Evolutionary conservation across 148 eudicot species (phyloP).

Genomic region (Cornus florida): DNA sequence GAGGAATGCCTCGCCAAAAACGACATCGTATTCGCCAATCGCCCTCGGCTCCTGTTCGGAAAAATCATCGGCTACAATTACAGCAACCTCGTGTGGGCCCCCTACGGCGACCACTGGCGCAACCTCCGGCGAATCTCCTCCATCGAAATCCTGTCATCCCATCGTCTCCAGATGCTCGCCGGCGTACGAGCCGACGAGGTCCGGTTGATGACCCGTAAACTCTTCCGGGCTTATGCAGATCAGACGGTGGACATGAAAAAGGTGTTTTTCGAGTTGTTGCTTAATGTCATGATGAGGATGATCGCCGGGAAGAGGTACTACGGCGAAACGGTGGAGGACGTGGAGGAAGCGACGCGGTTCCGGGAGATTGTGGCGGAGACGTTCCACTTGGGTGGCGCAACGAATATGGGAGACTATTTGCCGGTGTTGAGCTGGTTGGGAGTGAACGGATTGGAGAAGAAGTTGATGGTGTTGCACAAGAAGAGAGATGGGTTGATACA

Average conservation of each 20-base stretch:
- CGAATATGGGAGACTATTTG: conserved; percentile 6
- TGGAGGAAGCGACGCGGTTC: not conserved
- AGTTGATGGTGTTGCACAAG: not conserved
- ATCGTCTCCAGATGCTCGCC: conserved; percentile 18
- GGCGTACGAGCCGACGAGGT: conserved; percentile 22
- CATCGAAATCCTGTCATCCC: conserved; percentile 21
- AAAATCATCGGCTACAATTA: conserved; percentile 30
- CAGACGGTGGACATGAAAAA: not conserved
- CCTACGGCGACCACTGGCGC: conserved; percentile 35
- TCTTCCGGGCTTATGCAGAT: not conserved
- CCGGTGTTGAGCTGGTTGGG: conserved; percentile 12
- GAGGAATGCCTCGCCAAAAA: conserved; percentile 33
- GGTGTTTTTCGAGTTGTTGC: not conserved
- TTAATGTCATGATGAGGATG: conserved; percentile 16
- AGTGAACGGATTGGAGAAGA: not conserved
- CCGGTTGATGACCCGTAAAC: not conserved
- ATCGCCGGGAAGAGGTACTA: conserved; percentile 13
- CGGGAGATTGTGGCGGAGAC: not conserved
- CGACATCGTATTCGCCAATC: conserved; percentile 27
- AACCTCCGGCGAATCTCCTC: conserved; percentile 25
- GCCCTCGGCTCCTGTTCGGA: conserved; percentile 26
- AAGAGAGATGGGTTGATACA: conserved; percentile 7
- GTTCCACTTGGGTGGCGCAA: not conserved
- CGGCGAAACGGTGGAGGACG: not conserved
- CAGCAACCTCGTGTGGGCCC: conserved; percentile 30